Base-by-base conservation (phyloP, 2,329 filamentous ascomycete species). In the Paraphaeosphaeria minitans region DNA sequence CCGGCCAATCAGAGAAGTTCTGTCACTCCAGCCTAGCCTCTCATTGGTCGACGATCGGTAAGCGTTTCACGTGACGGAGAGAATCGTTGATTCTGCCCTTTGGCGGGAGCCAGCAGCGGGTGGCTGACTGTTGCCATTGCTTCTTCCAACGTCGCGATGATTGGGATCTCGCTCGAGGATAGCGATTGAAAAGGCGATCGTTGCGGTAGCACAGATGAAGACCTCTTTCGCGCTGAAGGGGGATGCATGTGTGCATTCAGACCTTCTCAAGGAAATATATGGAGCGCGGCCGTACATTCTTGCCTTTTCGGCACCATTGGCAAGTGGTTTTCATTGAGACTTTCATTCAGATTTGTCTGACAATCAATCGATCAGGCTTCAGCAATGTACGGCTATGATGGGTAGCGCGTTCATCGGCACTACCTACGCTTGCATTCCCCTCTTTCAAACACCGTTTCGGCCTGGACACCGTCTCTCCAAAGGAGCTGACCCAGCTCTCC, bases 381-480 rank as follows among this genome's bases (percentile, higher is more conserved):
- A 31, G 33, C 21, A 9, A 51, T 29, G 35, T 50, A 35, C 27
- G 46, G 53, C 2, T 55, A 46, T n/a, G n/a, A n/a, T n/a, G 9
- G 33, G 49, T 14, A 21, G 35, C 24, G 53, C 43, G 3, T 19
- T 48, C 31, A 48, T 55, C 21, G 53, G 53, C 1, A 22, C n/a
- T 9, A 31, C 31, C n/a, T 9, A 31, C 31, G 4, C 21, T 55
- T 13, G 33, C 53, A 14, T 45, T 55, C 7, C 45, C 45, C 21
- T 39, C 53, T 21, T 55, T 31, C 43, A 55, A 55, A 31, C 45
- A 39, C 35, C 41, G 27, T 6, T 49, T 49, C 16, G 53, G 45
- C 35, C 53, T 55, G 13, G 42, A 55, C n/a, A 46, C 42, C 16
- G 16, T 46, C 37, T 43, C 35, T 4, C 13, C 19, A 19, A 22